phyloP scores from a whole-genome alignment of 768 basidiomycete genomes.

The Kockovaella imperatae region DNA sequence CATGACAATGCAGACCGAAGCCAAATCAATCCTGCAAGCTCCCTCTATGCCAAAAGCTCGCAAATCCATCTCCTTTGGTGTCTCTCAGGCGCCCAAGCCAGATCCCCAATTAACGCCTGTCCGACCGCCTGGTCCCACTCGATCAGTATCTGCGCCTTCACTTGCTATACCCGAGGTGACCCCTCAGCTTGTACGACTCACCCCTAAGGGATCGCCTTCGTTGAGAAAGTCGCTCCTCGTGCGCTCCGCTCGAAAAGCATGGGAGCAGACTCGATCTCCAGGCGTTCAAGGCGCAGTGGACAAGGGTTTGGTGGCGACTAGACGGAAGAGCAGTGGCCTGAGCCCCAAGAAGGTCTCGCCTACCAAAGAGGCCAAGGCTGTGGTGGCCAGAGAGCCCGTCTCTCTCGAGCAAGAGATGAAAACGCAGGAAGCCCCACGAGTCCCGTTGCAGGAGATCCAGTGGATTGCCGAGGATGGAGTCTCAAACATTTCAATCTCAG shows the following conservation, averaged over 20 bases:
- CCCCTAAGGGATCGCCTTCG: slow-evolving; percentile 26
- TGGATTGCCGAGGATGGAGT: slow-evolving; percentile 24
- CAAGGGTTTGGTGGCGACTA: slow-evolving; percentile 14
- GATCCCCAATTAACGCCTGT: slow-evolving; percentile 18
- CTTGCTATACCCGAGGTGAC: slow-evolving; percentile 15
- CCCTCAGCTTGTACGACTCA: slow-evolving; percentile 18
- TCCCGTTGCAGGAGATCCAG: slow-evolving; percentile 6
- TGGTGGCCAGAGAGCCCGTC: slow-evolving; percentile 1
- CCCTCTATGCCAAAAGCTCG: not conserved
- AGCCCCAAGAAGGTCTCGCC: slow-evolving; percentile 9
- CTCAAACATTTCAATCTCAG: slow-evolving; percentile 47
- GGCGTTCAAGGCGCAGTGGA: slow-evolving; percentile 32
- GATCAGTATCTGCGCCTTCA: slow-evolving; percentile 24
- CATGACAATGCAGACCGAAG: too few species aligned
- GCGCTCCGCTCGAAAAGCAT: slow-evolving; percentile 35
- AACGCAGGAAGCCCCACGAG: slow-evolving; percentile 7
- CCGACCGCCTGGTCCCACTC: slow-evolving; percentile 11
- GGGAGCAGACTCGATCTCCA: slow-evolving; percentile 23
- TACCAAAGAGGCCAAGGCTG: not conserved
- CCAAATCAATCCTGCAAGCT: slow-evolving; percentile 15
- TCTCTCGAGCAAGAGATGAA: slow-evolving; percentile 11
- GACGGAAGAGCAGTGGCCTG: slow-evolving; percentile 29
- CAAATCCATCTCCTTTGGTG: too few species aligned
- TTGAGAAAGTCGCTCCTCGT: slow-evolving; percentile 39
- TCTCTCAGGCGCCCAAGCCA: too few species aligned